Evolutionary conservation across 306 rosid genomes (phyloP), one percentile per base, ranked within the genome.

Genomic region (Oxytropis ochrocephala): DNA sequence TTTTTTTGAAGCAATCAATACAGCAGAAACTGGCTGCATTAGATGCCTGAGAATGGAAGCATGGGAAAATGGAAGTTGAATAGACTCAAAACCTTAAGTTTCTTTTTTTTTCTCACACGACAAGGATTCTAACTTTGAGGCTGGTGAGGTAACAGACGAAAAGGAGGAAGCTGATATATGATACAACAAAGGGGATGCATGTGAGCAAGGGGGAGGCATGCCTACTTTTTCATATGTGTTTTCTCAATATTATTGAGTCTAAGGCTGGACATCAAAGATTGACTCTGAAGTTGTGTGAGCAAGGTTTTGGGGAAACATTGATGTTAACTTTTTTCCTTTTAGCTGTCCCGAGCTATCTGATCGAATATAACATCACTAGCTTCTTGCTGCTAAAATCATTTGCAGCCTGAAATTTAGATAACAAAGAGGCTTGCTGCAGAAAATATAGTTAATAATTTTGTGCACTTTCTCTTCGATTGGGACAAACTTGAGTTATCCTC

Each of bases 351-450:
- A 47, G 35, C 67, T 17, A 54, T 29, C 57, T 53, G 44, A 56
- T 57, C 61, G 19, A 41, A 62, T 44, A 39, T 49, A 50, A 12
- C 19, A 49, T 29, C 24, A 39, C 56, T 59, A 68, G 55, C 54
- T 68, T 76, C 56, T 68, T 29, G 70, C 47, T 41, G 55, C 56
- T 59, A 68, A 41, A 68, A 68, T 19, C 55, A 21, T 56, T 21
- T 75, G 68, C 61, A 47, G 44, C 54, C 61, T 67, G 39, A 66
- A 56, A 47, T 3, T 48, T 67, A 58, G 55, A 62, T 63, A 43
- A 65, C 75, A 41, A 62, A 24, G 76, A 52, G 44, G 51, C 43
- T 52, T 43, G 18, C 65, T 21, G 29, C 7, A 54, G 61, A 8
- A 64, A 63, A 18, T 54, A 43, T 7, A 51, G 13, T 63, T 53